Conservation (phyloP, 352 stramenopile species). For the Globisporangium recalcitrans region DNA sequence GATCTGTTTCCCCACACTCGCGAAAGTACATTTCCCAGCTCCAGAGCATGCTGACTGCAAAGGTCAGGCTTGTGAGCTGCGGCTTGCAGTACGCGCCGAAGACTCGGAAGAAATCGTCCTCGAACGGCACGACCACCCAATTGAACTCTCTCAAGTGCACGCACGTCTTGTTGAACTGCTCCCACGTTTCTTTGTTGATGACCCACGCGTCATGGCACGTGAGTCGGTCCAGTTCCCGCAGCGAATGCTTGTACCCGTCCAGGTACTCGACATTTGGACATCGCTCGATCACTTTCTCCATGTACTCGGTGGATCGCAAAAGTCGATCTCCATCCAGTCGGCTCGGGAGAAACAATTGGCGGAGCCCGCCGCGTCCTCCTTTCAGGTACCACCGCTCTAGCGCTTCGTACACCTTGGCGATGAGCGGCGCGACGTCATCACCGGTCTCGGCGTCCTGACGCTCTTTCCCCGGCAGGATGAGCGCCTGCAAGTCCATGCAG, state of each 20-base stretch:
- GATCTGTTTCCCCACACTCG: background rate
- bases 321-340: conserved; percentile 15
- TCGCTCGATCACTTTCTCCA: conserved; percentile 21
- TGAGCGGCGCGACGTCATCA: conserved; percentile 17
- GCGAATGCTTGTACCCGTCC: conserved; percentile 49
- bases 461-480: conserved; percentile 38
- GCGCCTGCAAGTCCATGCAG: conserved; percentile 28
- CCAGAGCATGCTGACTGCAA: conserved; percentile 41
- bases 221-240: conserved; percentile 30
- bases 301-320: conserved; percentile 19
- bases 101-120: conserved; percentile 36
- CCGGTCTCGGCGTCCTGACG: conserved; percentile 16
- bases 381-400: conserved; percentile 29
- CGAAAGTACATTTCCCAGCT: conserved; percentile 31
- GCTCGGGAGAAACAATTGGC: conserved; percentile 25
- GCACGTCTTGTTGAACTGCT: conserved; percentile 38
- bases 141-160: conserved; percentile 47
- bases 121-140: conserved; percentile 60
- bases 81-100: conserved; percentile 38
- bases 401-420: conserved; percentile 23
- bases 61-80: conserved; percentile 24
- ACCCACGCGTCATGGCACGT: conserved; percentile 47
- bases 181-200: conserved; percentile 24
- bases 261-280: conserved; percentile 58
- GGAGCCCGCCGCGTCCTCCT: conserved; percentile 26